Evolutionary conservation across 2,329 filamentous ascomycete genomes (phyloP).

Genomic region (Fusarium palustre): DNA sequence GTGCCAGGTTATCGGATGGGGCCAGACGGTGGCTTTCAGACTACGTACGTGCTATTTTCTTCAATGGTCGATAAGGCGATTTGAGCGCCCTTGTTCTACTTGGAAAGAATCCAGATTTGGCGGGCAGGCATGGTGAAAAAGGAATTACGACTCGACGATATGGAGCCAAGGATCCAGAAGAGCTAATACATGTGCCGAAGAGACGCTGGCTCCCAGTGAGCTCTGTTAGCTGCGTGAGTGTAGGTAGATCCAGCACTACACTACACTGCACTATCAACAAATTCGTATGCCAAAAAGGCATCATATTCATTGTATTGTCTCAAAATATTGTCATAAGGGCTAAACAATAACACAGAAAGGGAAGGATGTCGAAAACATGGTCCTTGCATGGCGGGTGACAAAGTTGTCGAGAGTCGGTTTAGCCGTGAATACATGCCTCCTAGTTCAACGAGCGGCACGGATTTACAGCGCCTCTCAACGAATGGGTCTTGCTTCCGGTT

Average conservation of each 20-base stretch:
- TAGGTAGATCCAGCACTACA: constrained; percentile 5
- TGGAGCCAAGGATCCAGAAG: constrained; percentile 28
- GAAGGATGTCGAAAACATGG: constrained; percentile 14
- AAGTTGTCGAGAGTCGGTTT: constrained; percentile 15
- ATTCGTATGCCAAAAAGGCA: neutral
- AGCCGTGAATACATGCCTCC: constrained; percentile 14
- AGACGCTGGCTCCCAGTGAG: constrained; percentile 4
- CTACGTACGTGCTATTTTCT: constrained; percentile 32
- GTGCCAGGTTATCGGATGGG: constrained; percentile 46
- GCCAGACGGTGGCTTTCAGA: constrained; percentile 46
- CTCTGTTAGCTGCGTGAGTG: neutral
- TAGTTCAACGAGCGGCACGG: constrained; percentile 32
- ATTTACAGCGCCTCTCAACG: constrained; percentile 29
- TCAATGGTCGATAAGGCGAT: constrained; percentile 41
- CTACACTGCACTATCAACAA: constrained; percentile 6
- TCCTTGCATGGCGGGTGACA: constrained; percentile 18
- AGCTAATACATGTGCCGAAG: constrained; percentile 19
- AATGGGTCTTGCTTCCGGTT: constrained; percentile 45
- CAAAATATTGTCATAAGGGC: constrained; percentile 17
- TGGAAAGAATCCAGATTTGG: constrained; percentile 15
- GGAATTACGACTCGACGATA: constrained; percentile 21
- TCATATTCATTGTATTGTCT: constrained; percentile 22
- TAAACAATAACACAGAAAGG: constrained; percentile 6
- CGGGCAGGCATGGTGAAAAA: constrained; percentile 22
- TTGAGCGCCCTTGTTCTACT: constrained; percentile 34